These are phyloP conservation scores for Solanum sejunctum DNA, from an alignment of 257 asterid genomes.

Conservation along the genomic window DNA sequence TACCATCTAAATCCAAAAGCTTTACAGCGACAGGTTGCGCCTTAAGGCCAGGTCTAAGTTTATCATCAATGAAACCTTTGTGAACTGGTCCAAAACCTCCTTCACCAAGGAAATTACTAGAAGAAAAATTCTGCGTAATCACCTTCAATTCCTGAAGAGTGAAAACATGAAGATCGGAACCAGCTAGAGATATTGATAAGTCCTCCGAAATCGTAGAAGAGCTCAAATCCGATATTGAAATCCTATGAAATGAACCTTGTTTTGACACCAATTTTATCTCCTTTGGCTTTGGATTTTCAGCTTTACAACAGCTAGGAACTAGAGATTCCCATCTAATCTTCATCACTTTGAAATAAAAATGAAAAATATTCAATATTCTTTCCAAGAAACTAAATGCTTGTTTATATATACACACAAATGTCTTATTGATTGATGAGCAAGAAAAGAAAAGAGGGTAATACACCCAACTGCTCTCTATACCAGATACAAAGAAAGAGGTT, in stretches of 20 bases:
- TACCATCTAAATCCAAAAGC: slow-evolving; percentile 75
- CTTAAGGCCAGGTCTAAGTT: slow-evolving; percentile 62
- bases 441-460: background rate
- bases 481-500: slow-evolving; percentile 18
- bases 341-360: slow-evolving; percentile 10
- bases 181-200: slow-evolving; percentile 61
- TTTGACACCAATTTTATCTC: slow-evolving; percentile 6
- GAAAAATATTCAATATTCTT: background rate
- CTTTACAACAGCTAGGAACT: slow-evolving; percentile 42
- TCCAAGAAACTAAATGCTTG: background rate
- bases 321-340: slow-evolving; percentile 39
- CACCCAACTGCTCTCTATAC: slow-evolving; percentile 16
- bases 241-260: slow-evolving; percentile 41
- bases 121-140: slow-evolving; percentile 63
- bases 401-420: background rate
- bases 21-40: slow-evolving; percentile 97
- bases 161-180: slow-evolving; percentile 52
- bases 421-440: background rate
- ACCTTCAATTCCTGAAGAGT: slow-evolving; percentile 80
- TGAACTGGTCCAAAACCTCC: slow-evolving; percentile 99
- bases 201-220: slow-evolving; percentile 58
- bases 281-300: slow-evolving; percentile 9
- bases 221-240: slow-evolving; percentile 55
- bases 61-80: slow-evolving; percentile 88
- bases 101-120: slow-evolving; percentile 72